A percentile compares a stretch with the other conserved stretches of the same genome.
These are phyloP conservation scores for Globisporangium acanthophoron DNA, from an alignment of 352 stramenopile genomes.

Conservation along the genomic window DNA sequence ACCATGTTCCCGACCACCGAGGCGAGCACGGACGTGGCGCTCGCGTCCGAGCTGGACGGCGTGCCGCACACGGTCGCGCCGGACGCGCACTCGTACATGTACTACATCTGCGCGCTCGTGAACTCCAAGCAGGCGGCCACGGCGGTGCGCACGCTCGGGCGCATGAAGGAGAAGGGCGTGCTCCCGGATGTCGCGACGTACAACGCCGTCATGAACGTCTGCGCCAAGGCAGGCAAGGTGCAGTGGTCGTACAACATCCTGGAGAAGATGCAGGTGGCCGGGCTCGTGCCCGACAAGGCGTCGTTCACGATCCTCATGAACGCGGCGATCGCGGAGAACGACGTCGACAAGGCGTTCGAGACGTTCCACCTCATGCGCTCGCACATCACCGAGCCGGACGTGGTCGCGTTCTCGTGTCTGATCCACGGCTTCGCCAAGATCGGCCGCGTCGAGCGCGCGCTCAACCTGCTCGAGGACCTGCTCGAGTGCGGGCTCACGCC, in stretches of 20 bases:
- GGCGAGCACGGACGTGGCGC: slow-evolving; percentile 22
- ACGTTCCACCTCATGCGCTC: slow-evolving; percentile 83
- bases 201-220: slow-evolving; percentile 84
- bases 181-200: slow-evolving; percentile 50
- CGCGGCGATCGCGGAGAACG: slow-evolving; percentile 58
- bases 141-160: slow-evolving; percentile 64
- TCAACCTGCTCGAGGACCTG: slow-evolving; percentile 77
- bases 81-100: slow-evolving; percentile 67
- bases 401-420: slow-evolving; percentile 61
- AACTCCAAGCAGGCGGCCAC: slow-evolving; percentile 35
- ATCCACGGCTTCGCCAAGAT: slow-evolving; percentile 76
- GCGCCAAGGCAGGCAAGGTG: slow-evolving; percentile 50
- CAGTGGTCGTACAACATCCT: slow-evolving; percentile 83
- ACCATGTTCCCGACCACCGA: slow-evolving; percentile 13
- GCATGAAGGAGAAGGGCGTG: slow-evolving; percentile 76
- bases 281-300: slow-evolving; percentile 50
- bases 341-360: slow-evolving; percentile 79
- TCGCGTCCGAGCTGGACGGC: slow-evolving; percentile 34
- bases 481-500: slow-evolving; percentile 64
- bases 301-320: slow-evolving; percentile 83
- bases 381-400: slow-evolving; percentile 60
- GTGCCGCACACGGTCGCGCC: slow-evolving; percentile 47
- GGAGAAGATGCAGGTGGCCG: slow-evolving; percentile 80
- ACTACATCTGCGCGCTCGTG: slow-evolving; percentile 64
- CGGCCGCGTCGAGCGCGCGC: slow-evolving; percentile 62